Evolutionary conservation across 352 stramenopile species (phyloP).

Genomic region (Phytophthora pinifolia): DNA sequence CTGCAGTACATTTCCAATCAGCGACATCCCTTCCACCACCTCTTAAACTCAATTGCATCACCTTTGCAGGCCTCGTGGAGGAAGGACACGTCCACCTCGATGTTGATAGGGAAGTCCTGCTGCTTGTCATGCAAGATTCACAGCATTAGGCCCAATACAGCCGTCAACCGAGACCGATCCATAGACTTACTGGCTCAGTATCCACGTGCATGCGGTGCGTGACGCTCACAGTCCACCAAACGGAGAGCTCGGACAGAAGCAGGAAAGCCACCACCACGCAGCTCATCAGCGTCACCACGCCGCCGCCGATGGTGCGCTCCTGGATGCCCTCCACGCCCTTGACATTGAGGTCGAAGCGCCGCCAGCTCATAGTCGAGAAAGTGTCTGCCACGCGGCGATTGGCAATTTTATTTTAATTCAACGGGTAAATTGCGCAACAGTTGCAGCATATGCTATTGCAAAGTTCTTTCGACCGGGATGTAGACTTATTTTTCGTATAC

Average conservation of each 20-base stretch:
- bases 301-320: constrained; percentile 83
- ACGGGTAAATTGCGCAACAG: no score
- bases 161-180: background rate
- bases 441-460: no score
- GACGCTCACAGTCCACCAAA: constrained; percentile 86
- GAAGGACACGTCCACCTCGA: constrained; percentile 84
- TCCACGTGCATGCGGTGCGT: constrained; percentile 89
- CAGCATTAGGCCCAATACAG: constrained; percentile 15
- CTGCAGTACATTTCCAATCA: constrained; percentile 23
- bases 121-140: constrained; percentile 34
- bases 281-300: constrained; percentile 82
- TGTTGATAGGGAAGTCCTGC: constrained; percentile 80
- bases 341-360: constrained; percentile 86
- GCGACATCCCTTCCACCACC: no score
- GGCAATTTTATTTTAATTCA: no score
- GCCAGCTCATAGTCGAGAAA: constrained; percentile 48
- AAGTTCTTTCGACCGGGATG: no score
- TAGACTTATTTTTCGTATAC: no score
- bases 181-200: constrained; percentile 60
- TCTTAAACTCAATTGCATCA: constrained; percentile 18
- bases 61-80: constrained; percentile 77
- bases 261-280: constrained; percentile 71
- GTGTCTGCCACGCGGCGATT: constrained; percentile 22
- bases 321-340: constrained; percentile 91
- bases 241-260: constrained; percentile 80